Evolutionary conservation across 164 flowering plant species (phyloP).

Genomic region (Echeveria elegans): DNA sequence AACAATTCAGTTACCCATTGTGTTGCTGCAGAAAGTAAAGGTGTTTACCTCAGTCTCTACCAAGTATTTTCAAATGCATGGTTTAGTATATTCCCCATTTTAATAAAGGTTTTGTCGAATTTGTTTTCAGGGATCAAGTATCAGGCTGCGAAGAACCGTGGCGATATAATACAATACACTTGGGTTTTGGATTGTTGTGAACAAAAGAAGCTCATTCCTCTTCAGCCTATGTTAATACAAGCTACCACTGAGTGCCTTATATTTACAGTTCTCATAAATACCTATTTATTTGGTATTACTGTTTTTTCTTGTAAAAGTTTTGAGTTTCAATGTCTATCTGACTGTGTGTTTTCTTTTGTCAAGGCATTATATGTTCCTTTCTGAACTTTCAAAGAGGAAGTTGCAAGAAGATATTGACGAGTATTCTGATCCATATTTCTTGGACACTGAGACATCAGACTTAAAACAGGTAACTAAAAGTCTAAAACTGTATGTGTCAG

Average conservation of each 20-base stretch:
- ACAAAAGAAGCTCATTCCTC: constrained; percentile 60
- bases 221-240: constrained; percentile 67
- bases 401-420: constrained; percentile 74
- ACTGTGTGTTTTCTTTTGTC: constrained; percentile 9
- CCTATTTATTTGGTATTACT: not conserved
- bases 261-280: not conserved
- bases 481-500: not conserved
- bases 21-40: constrained; percentile 85
- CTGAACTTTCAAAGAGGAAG: constrained; percentile 55
- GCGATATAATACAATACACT: constrained; percentile 80
- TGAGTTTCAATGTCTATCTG: not conserved
- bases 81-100: not conserved
- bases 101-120: not conserved
- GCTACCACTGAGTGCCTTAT: not conserved
- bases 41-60: constrained; percentile 29
- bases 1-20: constrained; percentile 85
- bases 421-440: constrained; percentile 67
- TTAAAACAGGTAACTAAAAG: constrained; percentile 47
- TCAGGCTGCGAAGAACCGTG: constrained; percentile 79
- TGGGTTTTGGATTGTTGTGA: constrained; percentile 86
- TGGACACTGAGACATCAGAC: constrained; percentile 59
- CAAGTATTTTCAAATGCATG: not conserved
- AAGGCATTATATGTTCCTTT: constrained; percentile 72
- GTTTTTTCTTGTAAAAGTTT: not conserved
- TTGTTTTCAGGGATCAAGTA: constrained; percentile 63